Base-by-base conservation (phyloP, 768 basidiomycete genomes). In the Guyanaporus albipodus region DNA sequence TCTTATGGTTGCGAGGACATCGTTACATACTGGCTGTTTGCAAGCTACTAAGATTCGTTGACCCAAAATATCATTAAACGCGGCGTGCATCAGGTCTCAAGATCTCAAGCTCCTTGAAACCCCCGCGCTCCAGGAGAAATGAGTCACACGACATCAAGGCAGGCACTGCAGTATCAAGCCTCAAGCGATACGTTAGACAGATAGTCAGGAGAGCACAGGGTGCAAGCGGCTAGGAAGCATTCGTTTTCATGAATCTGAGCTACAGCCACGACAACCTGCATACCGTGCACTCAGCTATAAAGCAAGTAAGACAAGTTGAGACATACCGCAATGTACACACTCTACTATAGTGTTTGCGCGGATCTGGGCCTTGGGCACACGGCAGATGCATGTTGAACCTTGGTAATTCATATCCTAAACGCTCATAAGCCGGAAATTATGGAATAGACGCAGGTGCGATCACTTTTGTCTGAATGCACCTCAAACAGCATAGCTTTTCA, bases 331-430 rank as follows among this genome's bases (percentile, higher is more conserved):
- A 63, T 97, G 93, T 38, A 91, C 87, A 69, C 95, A 99, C 67
- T 99, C 92, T 2, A 98, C 94, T 26, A 97, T 73, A 4, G 90
- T 93, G 6, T 93, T 95, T 41, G 79, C 73, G 45, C 91, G 87
- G 21, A 99, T 78, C 61, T 93, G 87, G 5, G 90, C 85, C 66
- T 97, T 99, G 4, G 96, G 96, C 40, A 98, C 94, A 52, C 96
- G 79, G 67, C 96, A 99, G 38, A 99, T 87, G 67, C 96, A 99
- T 26, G 96, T 96, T 18, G 92, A 95, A 10, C 95, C 96, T 73
- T 93, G 88, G 62, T 97, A 97, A 70, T 97, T 98, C 95, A 97
- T 97, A 67, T 97, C 96, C 92, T 94, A 41, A 22, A 52, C 7
- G 34, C 17, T 24, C 35, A 26, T 66, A 6, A 55, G 44, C 43